These are phyloP conservation scores for Malus asiatica DNA, from an alignment of 306 rosid species.

Conservation along the genomic window DNA sequence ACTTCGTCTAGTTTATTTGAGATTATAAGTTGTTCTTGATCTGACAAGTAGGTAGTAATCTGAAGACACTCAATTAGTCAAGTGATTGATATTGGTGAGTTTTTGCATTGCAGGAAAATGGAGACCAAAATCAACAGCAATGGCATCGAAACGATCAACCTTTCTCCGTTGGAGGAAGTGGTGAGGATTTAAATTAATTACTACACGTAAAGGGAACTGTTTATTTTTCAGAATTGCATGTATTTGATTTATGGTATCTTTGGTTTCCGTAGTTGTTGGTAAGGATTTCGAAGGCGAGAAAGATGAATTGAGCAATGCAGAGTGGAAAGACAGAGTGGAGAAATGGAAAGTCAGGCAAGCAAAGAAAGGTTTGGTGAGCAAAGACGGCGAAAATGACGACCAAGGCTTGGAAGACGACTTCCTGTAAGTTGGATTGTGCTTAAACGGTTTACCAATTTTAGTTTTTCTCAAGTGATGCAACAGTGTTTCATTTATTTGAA, in stretches of 20 bases:
- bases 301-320: constrained; percentile 31
- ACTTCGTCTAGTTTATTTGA: not conserved
- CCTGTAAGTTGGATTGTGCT: constrained; percentile 33
- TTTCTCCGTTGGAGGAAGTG: constrained; percentile 60
- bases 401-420: constrained; percentile 60
- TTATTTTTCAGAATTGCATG: not conserved
- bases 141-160: constrained; percentile 40
- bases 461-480: not conserved
- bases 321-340: constrained; percentile 78
- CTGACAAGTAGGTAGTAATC: not conserved
- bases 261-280: constrained; percentile 34
- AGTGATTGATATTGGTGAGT: constrained; percentile 3
- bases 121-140: constrained; percentile 35
- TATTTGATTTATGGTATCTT: not conserved
- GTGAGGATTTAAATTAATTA: constrained; percentile 20
- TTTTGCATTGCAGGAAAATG: constrained; percentile 48
- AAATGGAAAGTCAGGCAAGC: constrained; percentile 96
- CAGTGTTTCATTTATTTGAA: not conserved
- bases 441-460: not conserved
- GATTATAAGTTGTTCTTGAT: not conserved
- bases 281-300: constrained; percentile 61
- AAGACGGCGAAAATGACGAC: constrained; percentile 50
- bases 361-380: constrained; percentile 53
- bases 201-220: not conserved
- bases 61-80: not conserved